Evolutionary conservation across 2,329 filamentous ascomycete species (phyloP).

Genomic region (Biscogniauxia marginata): DNA sequence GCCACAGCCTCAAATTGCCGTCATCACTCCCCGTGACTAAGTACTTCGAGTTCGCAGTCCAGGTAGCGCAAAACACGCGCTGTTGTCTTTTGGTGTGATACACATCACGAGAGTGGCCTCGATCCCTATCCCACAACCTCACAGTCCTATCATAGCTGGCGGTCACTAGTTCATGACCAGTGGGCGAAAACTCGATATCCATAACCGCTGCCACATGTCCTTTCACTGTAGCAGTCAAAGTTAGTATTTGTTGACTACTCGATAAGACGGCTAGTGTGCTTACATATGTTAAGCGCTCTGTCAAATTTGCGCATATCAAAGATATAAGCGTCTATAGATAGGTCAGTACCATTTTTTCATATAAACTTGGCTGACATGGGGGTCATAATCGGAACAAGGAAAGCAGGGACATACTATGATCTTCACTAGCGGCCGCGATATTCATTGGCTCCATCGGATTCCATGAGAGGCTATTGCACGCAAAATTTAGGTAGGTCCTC

Average conservation of each 20-base stretch:
- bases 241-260: conserved; percentile 6
- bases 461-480: conserved; percentile 83
- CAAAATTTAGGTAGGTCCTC: conserved; percentile 77
- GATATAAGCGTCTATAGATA: conserved; percentile 53
- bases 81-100: conserved; percentile 99
- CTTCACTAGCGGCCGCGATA: conserved; percentile 88
- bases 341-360: no score
- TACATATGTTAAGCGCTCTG: conserved; percentile 73
- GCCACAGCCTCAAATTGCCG: conserved; percentile 88
- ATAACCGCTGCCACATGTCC: conserved; percentile 70
- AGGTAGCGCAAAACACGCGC: conserved; percentile 67
- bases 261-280: neutral
- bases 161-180: conserved; percentile 88
- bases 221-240: conserved; percentile 12
- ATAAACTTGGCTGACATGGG: no score
- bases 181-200: conserved; percentile 94
- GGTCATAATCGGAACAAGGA: neutral
- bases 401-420: conserved; percentile 63
- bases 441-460: conserved; percentile 98
- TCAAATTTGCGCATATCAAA: conserved; percentile 94
- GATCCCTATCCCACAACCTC: conserved; percentile 76
- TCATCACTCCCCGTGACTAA: conserved; percentile 90
- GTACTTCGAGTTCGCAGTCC: conserved; percentile 87
- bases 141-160: conserved; percentile 87
- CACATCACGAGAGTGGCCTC: conserved; percentile 84